A percentile compares a stretch with the other conserved stretches of the same genome.
phyloP scores from a whole-genome alignment of 345 rosid species.

The Salix viminalis region DNA sequence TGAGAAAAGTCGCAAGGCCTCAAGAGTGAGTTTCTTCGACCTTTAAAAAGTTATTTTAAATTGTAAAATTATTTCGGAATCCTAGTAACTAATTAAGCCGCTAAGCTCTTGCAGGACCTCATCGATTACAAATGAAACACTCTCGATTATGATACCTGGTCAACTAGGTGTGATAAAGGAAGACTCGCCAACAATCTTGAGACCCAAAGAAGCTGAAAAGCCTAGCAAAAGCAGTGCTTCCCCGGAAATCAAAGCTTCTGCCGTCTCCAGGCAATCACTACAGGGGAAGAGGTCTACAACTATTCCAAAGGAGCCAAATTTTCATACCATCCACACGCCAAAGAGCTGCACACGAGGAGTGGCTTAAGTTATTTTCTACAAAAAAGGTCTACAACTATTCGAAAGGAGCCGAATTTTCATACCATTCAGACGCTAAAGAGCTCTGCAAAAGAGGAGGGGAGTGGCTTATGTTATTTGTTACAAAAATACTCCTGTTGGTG shows the following conservation, averaged over 20 bases:
- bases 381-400: conserved; percentile 36
- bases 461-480: conserved; percentile 9
- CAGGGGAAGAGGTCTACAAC: conserved; percentile 40
- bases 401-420: conserved; percentile 66
- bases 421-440: conserved; percentile 57
- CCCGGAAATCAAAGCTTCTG: conserved; percentile 26
- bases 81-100: background rate
- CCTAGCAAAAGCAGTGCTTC: conserved; percentile 16
- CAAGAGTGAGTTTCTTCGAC: conserved; percentile 32
- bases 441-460: conserved; percentile 49
- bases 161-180: conserved; percentile 35
- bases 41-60: background rate
- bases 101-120: conserved; percentile 37
- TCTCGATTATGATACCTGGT: conserved; percentile 5
- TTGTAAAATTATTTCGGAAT: background rate
- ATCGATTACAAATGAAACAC: conserved; percentile 26
- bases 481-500: background rate
- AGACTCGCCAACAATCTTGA: conserved; percentile 18
- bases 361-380: conserved; percentile 8
- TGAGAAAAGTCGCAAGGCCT: conserved; percentile 26
- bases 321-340: conserved; percentile 54
- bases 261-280: conserved; percentile 23
- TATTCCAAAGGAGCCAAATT: conserved; percentile 61
- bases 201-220: conserved; percentile 28
- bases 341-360: conserved; percentile 60